Conservation (phyloP, 768 basidiomycete genomes). For the Lactarius evosmus region DNA sequence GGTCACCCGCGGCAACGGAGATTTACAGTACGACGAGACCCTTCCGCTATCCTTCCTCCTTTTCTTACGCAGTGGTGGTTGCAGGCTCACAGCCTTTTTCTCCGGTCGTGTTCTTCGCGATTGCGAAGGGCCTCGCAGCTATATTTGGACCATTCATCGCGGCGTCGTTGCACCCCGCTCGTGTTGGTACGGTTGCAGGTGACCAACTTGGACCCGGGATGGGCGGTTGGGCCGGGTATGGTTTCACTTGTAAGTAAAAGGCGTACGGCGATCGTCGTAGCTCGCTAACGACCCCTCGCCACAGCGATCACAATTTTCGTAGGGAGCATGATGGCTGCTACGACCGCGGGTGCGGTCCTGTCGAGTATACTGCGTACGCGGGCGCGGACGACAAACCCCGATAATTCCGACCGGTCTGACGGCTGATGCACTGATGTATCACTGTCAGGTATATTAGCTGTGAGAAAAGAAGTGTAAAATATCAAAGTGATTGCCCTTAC, state of each 20-base stretch:
- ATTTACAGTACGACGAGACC: neutral
- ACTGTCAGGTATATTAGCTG: too few relatives aligned
- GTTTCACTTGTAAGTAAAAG: neutral
- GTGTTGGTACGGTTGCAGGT: neutral
- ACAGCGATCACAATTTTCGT: slow-evolving; percentile 2
- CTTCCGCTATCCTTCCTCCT: neutral
- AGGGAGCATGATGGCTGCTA: slow-evolving; percentile 6
- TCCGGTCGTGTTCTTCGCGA: slow-evolving; percentile 3
- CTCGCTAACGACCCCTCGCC: neutral
- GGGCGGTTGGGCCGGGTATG: slow-evolving; percentile 1
- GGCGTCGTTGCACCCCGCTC: neutral
- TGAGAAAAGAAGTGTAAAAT: too few relatives aligned
- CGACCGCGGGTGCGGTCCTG: neutral
- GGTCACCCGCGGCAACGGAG: slow-evolving; percentile 1
- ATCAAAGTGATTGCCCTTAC: too few relatives aligned
- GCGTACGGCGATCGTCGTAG: too few relatives aligned
- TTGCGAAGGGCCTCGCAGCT: neutral
- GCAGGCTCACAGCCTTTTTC: neutral
- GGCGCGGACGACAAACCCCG: neutral
- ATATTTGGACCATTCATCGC: slow-evolving; percentile 3
- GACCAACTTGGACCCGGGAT: neutral
- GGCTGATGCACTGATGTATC: neutral
- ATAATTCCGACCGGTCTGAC: neutral
- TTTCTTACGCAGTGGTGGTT: neutral
- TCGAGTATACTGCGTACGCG: neutral